Evolutionary conservation across 2,329 filamentous ascomycete genomes (phyloP).

Genomic region (Penicillium corylophilum): DNA sequence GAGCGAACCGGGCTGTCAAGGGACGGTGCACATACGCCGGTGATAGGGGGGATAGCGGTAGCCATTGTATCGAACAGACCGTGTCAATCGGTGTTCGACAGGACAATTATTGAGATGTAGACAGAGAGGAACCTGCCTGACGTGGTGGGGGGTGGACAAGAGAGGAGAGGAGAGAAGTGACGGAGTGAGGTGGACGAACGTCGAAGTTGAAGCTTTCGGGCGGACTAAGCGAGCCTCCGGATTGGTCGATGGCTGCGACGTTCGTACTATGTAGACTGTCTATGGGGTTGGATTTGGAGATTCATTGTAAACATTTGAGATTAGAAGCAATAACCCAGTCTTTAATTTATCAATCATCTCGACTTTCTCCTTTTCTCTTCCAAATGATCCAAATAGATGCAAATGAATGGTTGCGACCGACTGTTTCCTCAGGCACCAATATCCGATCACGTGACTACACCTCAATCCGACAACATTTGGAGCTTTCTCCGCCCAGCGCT

Average conservation of each 20-base stretch:
- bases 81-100: slow-evolving; percentile 14
- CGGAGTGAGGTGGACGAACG: slow-evolving; percentile 25
- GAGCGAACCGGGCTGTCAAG: slow-evolving; percentile 17
- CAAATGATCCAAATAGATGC: not conserved
- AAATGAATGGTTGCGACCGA: not conserved
- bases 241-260: slow-evolving; percentile 25
- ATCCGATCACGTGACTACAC: slow-evolving; percentile 23
- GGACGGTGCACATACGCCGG: slow-evolving; percentile 43
- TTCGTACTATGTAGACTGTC: not conserved
- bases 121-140: slow-evolving; percentile 26
- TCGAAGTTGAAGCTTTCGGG: slow-evolving; percentile 39
- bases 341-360: not conserved
- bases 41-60: slow-evolving; percentile 45
- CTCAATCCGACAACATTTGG: slow-evolving; percentile 9
- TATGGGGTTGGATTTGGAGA: no score
- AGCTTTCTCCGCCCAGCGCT: slow-evolving; percentile 13
- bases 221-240: slow-evolving; percentile 40
- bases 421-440: slow-evolving; percentile 16
- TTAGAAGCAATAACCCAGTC: not conserved
- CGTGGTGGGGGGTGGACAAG: slow-evolving; percentile 22
- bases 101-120: slow-evolving; percentile 5
- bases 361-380: not conserved
- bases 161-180: slow-evolving; percentile 20
- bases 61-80: slow-evolving; percentile 38
- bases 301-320: not conserved